phyloP scores from a whole-genome alignment of 140 eudicot species.

The Ambrosia hybrid region DNA sequence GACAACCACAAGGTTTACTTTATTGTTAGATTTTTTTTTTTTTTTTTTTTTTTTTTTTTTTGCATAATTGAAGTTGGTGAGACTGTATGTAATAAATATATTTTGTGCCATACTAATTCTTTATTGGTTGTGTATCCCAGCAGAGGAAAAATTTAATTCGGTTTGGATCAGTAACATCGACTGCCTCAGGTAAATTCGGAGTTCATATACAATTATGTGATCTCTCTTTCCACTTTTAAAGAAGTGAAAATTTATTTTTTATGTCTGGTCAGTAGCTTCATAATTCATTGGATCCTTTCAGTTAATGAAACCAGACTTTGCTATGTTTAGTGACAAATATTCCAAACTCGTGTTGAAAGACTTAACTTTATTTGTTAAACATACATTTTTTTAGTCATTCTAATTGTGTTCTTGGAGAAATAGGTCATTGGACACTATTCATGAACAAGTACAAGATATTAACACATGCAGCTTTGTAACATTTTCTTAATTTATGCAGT shows the following conservation, averaged over 20 bases:
- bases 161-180: constrained; percentile 63
- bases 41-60: too few relatives aligned
- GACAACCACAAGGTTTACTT: constrained; percentile 61
- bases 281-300: constrained; percentile 1
- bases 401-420: background rate
- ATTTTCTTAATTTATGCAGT: constrained; percentile 35
- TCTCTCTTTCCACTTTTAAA: background rate
- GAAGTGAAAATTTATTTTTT: background rate
- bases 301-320: background rate
- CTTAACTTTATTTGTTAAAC: background rate
- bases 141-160: constrained; percentile 59
- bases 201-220: background rate
- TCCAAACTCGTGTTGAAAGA: background rate
- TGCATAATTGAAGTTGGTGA: too few relatives aligned
- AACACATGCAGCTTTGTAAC: background rate
- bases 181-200: constrained; percentile 59
- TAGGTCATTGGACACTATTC: background rate
- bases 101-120: constrained; percentile 22
- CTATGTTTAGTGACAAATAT: background rate
- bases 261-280: background rate
- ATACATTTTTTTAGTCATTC: background rate
- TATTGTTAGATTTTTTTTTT: background rate
- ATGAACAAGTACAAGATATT: constrained; percentile 1
- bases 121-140: constrained; percentile 26
- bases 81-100: background rate